Base-by-base conservation (phyloP, 2,329 filamentous ascomycete species). In the Aspergillus versicolor region DNA sequence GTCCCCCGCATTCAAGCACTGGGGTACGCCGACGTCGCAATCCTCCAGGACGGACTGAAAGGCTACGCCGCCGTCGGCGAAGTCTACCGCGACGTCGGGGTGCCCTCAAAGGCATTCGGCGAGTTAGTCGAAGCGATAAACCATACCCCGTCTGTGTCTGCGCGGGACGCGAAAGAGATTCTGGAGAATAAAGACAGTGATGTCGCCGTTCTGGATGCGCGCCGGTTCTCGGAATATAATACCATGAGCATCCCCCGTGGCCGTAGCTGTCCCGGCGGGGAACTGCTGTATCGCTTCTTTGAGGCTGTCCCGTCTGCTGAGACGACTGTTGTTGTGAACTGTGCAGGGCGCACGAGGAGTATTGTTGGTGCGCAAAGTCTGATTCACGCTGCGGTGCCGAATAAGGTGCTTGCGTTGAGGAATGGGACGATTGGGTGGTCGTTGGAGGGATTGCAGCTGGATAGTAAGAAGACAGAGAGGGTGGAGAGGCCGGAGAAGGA, bases 231-330 rank as follows among this genome's bases (percentile, higher is more conserved):
- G 19, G 50, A 52, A 11, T 52, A 45, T 5, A 52, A 4, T 4
- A 52, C 49, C n/a, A 52, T 52, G 50, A 52, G 50, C 30, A 52
- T 52, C 15, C 50, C 50, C 2, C 22, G 40, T 12, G 50, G 34
- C 34, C 34, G 34, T 5, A 51, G 48, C 37, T 51, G 48, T 42
- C 48, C 48, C 0, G 37, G 37, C 8, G 48, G 48, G 6, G 48
- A 51, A 51, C 37, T 51, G 13, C 22, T 51, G 19, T 51, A 51
- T 51, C 34, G 48, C 6, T 51, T 51, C 21, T 51, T 51, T 17
- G 48, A 51, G 48, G 48, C 48, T 17, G 48, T 51, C 3, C 48
- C 48, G 13, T 0, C 3, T 2, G 13, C 34, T 7, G 34, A 37
- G 4, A 37, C 13, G 15, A 37, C 34, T 13, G 34, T 37, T n/a